A percentile compares a stretch with the other conserved stretches of the same genome.
Evolutionary conservation across 305 asterid species (phyloP).

Genomic region (Solanum hybrid): DNA sequence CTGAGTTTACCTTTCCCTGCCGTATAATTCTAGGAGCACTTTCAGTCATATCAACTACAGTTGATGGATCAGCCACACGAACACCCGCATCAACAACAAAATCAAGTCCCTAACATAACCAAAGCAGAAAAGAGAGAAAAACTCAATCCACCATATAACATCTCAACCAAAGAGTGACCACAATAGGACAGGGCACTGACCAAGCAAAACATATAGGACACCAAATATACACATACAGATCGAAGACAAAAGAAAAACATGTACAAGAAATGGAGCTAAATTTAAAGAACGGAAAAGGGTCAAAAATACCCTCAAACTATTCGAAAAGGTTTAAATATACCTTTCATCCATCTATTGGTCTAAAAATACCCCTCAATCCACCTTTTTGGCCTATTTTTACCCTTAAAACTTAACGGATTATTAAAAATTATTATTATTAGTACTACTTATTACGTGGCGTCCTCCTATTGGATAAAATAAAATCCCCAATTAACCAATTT

Average conservation of each 20-base stretch:
- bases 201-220: background rate
- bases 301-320: no score
- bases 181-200: background rate
- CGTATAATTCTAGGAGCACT: constrained; percentile 42
- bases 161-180: background rate
- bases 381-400: no score
- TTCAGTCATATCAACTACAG: constrained; percentile 87
- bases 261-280: background rate
- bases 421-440: no score
- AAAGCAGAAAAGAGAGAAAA: background rate
- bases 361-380: no score
- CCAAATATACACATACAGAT: background rate
- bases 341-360: no score
- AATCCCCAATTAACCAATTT: no score
- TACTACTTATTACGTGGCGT: no score
- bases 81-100: constrained; percentile 78
- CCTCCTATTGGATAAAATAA: no score
- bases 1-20: constrained; percentile 65
- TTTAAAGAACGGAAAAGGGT: background rate
- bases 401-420: no score
- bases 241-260: background rate
- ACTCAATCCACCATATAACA: background rate
- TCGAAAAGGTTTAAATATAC: no score
- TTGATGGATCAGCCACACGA: constrained; percentile 81
- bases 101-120: constrained; percentile 62